Evolutionary conservation across 2,329 filamentous ascomycete species (phyloP).

Genomic region (Hymenotorrendiella dingleyae): DNA sequence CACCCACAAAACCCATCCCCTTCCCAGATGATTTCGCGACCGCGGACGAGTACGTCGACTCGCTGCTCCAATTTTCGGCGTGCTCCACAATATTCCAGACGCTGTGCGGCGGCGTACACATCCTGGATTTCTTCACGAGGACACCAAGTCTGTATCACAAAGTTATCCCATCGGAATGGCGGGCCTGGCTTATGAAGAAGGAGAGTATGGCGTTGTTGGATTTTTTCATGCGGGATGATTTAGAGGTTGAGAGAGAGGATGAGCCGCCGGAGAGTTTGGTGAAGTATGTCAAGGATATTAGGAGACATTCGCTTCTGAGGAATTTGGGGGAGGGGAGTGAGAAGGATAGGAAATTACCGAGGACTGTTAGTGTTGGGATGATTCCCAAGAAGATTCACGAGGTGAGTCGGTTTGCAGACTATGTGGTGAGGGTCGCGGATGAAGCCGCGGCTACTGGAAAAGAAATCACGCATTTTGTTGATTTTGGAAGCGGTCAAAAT

Average conservation of each 20-base stretch:
- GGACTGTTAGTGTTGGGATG: slow-evolving; percentile 81
- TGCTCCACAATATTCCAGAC: slow-evolving; percentile 74
- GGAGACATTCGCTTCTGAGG: slow-evolving; percentile 61
- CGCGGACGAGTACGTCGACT: slow-evolving; percentile 71
- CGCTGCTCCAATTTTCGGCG: slow-evolving; percentile 69
- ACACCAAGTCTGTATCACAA: slow-evolving; percentile 76
- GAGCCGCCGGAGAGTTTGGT: slow-evolving; percentile 46
- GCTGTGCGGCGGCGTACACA: slow-evolving; percentile 94
- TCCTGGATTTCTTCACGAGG: slow-evolving; percentile 90
- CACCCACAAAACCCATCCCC: slow-evolving; percentile 24
- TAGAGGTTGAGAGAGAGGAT: slow-evolving; percentile 36
- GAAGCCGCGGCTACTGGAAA: slow-evolving; percentile 51
- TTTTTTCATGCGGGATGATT: slow-evolving; percentile 72
- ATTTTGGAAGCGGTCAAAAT: slow-evolving; percentile 95
- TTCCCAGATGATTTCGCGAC: slow-evolving; percentile 48
- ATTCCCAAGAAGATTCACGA: slow-evolving; percentile 94
- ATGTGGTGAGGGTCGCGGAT: slow-evolving; percentile 57
- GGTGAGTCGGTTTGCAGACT: slow-evolving; percentile 83
- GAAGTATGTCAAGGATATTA: slow-evolving; percentile 65
- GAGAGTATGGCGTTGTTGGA: slow-evolving; percentile 74
- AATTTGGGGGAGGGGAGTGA: slow-evolving; percentile 44
- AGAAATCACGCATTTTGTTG: slow-evolving; percentile 78
- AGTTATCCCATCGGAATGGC: slow-evolving; percentile 75
- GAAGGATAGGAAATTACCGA: slow-evolving; percentile 54
- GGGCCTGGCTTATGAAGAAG: slow-evolving; percentile 64